Evolutionary conservation across 2,329 filamentous ascomycete genomes (phyloP), one percentile per base, ranked within the genome.

Genomic region (Colletotrichum melonis): DNA sequence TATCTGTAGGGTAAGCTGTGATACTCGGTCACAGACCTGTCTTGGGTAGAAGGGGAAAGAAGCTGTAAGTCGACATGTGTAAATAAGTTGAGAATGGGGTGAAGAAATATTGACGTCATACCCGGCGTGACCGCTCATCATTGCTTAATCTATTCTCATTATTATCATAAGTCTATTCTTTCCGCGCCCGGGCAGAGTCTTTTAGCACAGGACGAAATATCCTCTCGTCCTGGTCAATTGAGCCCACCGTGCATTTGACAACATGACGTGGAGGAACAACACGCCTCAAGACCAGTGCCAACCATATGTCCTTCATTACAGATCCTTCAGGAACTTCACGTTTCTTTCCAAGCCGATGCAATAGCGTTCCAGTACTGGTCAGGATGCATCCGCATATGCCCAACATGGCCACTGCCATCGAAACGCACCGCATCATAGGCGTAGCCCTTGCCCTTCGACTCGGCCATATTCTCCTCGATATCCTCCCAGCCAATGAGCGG

Each of bases 341-440:
- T 55, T 49, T 62, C 59, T 52, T 76, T 76, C 81, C 81, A 82
- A 26, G 76, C 76, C 4, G 69, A 67, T 30, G 76, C 62, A 38
- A 88, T 85, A 0, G 83, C 80, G 1, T 75, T 78, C 91, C 91
- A 93, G 77, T 93, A 93, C 78, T 87, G 83, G 38, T 84, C 84
- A 1, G 87, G 86, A 68, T 91, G 86, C 79, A 86, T 81, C 22
- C 87, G 83, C 82, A 92, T 88, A 77, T 92, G 90, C 1, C 88
- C 89, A 22, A 91, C 91, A 79, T 93, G 91, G 1, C 86, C 82
- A 63, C 88, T 90, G 4, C 86, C 88, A 63, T 89, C 85, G 74
- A 93, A 93, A 35, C 87, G 77, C 70, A 89, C 87, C 24, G 84
- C 81, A 1, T 84, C 81, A 1, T 88, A 86, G 26, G 78, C 77